Percentiles rank a stretch among this genome's conserved stretches.
These are phyloP conservation scores for Bretschneidera sinensis DNA, from an alignment of 345 rosid genomes.

Conservation along the genomic window DNA sequence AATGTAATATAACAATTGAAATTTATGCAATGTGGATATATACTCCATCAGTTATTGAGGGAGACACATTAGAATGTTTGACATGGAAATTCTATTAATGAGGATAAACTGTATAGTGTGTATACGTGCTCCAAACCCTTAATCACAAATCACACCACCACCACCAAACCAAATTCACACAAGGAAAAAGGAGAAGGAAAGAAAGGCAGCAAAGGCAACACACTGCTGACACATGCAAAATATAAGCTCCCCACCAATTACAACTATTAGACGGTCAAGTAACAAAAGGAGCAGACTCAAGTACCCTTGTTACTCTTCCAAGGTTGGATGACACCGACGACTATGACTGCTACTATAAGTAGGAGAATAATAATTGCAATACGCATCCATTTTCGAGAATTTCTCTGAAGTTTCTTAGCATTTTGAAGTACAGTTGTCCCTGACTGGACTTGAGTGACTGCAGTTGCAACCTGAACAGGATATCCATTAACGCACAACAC, in stretches of 20 bases:
- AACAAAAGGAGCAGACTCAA: slow-evolving; percentile 18
- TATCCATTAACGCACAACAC: slow-evolving; percentile 15
- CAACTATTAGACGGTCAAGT: slow-evolving; percentile 5
- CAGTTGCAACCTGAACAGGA: slow-evolving; percentile 43
- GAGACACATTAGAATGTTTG: no score
- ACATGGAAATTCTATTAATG: background rate
- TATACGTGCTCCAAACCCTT: background rate
- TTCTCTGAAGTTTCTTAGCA: slow-evolving; percentile 38
- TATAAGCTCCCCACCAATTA: background rate
- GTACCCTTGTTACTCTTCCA: slow-evolving; percentile 35
- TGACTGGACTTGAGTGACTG: slow-evolving; percentile 38
- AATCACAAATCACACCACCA: background rate
- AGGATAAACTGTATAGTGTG: no score
- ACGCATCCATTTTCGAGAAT: slow-evolving; percentile 40
- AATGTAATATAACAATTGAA: no score
- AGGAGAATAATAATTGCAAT: slow-evolving; percentile 44
- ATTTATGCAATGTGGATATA: no score
- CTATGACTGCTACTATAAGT: slow-evolving; percentile 36
- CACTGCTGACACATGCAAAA: background rate
- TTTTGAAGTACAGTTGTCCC: slow-evolving; percentile 39
- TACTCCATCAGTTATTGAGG: no score
- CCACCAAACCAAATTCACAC: slow-evolving; percentile 11
- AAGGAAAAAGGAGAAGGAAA: background rate
- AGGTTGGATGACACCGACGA: slow-evolving; percentile 35
- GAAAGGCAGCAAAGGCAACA: background rate